Conservation (phyloP, 1,139 yeast species). For the Geotrichum histeridarum region DNA sequence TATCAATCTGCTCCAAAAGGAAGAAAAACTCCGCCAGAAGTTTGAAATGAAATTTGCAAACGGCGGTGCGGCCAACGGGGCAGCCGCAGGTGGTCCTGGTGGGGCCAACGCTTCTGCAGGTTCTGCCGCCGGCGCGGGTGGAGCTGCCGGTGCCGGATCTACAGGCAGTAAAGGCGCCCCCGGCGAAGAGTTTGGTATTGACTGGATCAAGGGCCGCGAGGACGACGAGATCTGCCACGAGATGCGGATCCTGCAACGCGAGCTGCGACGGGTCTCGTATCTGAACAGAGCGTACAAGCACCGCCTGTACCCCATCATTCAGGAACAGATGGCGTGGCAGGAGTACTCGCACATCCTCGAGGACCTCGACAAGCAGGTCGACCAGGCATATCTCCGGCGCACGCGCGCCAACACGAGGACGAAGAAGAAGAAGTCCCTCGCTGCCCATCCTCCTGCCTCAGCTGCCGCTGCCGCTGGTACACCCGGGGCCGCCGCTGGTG, state of each 20-base stretch:
- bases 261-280: constrained; percentile 56
- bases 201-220: constrained; percentile 78
- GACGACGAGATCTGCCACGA: constrained; percentile 94
- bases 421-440: constrained; percentile 48
- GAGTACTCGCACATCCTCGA: constrained; percentile 86
- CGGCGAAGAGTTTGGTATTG: constrained; percentile 44
- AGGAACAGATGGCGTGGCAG: constrained; percentile 91
- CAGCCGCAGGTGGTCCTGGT: neutral
- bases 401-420: constrained; percentile 77
- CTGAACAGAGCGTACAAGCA: constrained; percentile 66
- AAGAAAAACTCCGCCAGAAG: constrained; percentile 36
- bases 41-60: constrained; percentile 15
- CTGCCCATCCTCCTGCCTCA: constrained; percentile 19
- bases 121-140: neutral
- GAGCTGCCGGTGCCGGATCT: neutral
- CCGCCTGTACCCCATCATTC: constrained; percentile 64
- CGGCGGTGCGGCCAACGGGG: neutral
- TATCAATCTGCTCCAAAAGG: constrained; percentile 37
- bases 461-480: neutral
- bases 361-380: constrained; percentile 93
- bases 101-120: neutral
- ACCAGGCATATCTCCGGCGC: constrained; percentile 84
- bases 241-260: constrained; percentile 64
- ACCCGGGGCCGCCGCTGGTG: neutral
- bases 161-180: constrained; percentile 19